These are phyloP conservation scores for Cicer cuneatum DNA, from an alignment of 306 rosid species.

Conservation along the genomic window DNA sequence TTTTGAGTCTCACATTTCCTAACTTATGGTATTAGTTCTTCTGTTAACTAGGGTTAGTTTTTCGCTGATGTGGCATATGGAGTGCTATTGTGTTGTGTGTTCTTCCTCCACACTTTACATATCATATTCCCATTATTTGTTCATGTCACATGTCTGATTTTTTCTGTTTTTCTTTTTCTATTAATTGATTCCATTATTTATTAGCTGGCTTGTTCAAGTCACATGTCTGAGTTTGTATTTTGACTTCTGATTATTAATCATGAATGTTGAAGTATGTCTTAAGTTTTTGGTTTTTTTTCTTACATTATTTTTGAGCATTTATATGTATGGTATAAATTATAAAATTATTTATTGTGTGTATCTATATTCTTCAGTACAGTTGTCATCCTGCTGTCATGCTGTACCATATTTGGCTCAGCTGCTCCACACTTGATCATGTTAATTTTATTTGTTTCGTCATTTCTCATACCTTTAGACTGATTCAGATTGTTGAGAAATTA, in stretches of 20 bases:
- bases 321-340: not conserved
- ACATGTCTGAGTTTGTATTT: not conserved
- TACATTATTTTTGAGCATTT: not conserved
- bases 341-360: not conserved
- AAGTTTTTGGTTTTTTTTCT: not conserved
- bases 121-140: not conserved
- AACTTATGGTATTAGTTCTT: not conserved
- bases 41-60: not conserved
- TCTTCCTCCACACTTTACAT: not conserved
- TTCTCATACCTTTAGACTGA: not conserved
- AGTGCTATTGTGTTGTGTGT: not conserved
- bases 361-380: too few relatives aligned
- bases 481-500: constrained; percentile 5
- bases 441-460: not conserved
- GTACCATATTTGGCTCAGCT: too few relatives aligned
- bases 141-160: not conserved
- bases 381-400: too few relatives aligned
- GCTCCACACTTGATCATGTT: not conserved
- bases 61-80: not conserved
- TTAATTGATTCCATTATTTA: not conserved
- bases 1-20: not conserved
- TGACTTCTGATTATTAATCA: not conserved
- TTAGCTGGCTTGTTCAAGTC: not conserved
- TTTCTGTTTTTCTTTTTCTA: not conserved
- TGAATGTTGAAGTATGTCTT: not conserved